Percentiles rank a stretch among this genome's conserved stretches.
phyloP scores from a whole-genome alignment of 2,329 filamentous ascomycete species.

The Alternaria arborescens region DNA sequence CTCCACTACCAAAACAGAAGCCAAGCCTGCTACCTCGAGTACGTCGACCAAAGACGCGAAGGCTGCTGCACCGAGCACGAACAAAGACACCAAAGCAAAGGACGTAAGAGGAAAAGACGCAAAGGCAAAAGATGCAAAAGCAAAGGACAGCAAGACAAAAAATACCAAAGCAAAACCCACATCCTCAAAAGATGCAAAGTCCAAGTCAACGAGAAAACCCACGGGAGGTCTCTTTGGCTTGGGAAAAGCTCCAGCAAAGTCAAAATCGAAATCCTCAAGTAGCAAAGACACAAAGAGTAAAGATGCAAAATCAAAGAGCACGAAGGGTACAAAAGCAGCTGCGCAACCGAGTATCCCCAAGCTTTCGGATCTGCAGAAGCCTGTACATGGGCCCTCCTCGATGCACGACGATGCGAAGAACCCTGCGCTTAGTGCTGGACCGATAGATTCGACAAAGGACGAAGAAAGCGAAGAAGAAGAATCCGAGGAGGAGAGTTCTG shows the following conservation, averaged over 20 bases:
- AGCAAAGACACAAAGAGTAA: constrained; percentile 11
- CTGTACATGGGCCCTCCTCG: constrained; percentile 32
- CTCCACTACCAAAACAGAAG: constrained; percentile 5
- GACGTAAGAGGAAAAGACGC: constrained; percentile 6
- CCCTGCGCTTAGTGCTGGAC: constrained; percentile 32
- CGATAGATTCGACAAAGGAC: constrained; percentile 26
- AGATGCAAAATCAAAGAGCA: background rate
- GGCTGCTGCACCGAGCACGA: constrained; percentile 2
- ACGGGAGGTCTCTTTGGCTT: constrained; percentile 15
- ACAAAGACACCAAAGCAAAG: constrained; percentile 9
- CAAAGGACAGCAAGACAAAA: constrained; percentile 7
- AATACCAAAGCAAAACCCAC: constrained; percentile 1
- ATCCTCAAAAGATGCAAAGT: constrained; percentile 3
- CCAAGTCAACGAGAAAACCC: constrained; percentile 12
- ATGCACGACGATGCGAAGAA: constrained; percentile 39
- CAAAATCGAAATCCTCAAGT: constrained; percentile 12
- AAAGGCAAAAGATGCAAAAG: constrained; percentile 6
- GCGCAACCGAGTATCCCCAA: constrained; percentile 24
- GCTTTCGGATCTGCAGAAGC: constrained; percentile 26
- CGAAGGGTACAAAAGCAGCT: constrained; percentile 1
- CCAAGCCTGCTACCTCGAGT: background rate
- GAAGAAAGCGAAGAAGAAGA: constrained; percentile 14
- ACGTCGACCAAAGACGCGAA: constrained; percentile 1
- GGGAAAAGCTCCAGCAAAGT: constrained; percentile 8
- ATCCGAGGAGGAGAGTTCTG: constrained; percentile 16